Base-by-base conservation (phyloP, 2,329 filamentous ascomycete species). In the Trematosphaeria pertusa region DNA sequence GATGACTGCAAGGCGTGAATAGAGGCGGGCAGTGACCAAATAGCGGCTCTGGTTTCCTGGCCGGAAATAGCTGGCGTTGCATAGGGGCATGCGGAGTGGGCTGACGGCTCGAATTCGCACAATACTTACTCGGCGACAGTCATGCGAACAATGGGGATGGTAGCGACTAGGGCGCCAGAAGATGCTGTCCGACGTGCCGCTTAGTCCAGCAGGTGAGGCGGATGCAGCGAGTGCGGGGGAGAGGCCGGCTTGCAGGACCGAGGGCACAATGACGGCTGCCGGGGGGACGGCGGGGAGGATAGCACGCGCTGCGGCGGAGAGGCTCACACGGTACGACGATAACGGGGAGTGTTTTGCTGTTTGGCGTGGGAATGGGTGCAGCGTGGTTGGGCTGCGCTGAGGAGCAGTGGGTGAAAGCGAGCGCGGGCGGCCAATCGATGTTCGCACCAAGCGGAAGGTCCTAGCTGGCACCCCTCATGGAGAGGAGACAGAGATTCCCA, bases 211-310 rank as follows among this genome's bases (percentile, higher is more conserved):
- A n/a, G n/a, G n/a, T n/a, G n/a, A n/a, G n/a, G n/a, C n/a, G 50
- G 47, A 50, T 47, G 57, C 56, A 52, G 59, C 60, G 61, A 60
- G 63, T 66, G 66, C 59, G 66, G 66, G 66, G 66, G 46, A 41
- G 44, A 54, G 44, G 49, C 33, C 50, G 42, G 39, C 34, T 54
- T 38, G 24, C 43, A 43, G 21, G 26, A 38, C 28, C 34, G 40
- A 39, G 22, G 47, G 47, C 46, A 49, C 36, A 26, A 50, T 35
- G 34, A 19, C 21, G 31, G 37, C 39, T 49, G 45, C 48, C 52
- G 58, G 49, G 42, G 30, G 44, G 36, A 37, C 12, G 9, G 41
- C 2, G 31, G 34, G 38, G 28, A 43, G 38, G 26, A 12, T 20
- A 18, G 4, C n/a, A 42, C 34, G 33, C 32, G 15, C 28, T 40